Conservation (phyloP, 306 rosid genomes). For the Vigna angularis region DNA sequence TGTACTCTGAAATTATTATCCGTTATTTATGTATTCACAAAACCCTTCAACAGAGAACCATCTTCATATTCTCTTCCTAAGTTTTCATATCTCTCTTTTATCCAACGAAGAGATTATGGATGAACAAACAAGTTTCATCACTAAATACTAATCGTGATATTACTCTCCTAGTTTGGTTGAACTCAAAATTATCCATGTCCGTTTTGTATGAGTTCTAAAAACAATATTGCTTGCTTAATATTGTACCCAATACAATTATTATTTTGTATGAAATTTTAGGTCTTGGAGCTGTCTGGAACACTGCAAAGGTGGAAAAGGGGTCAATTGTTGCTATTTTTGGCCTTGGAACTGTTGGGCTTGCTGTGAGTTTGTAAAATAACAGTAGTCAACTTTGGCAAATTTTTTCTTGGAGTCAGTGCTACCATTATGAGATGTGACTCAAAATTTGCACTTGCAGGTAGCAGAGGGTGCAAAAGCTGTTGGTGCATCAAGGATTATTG, state of each 20-base stretch:
- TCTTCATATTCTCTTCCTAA: no score
- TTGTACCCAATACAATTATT: conserved; percentile 51
- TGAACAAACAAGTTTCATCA: no score
- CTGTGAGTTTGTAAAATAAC: conserved; percentile 63
- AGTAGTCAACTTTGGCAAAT: conserved; percentile 19
- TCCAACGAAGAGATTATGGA: no score
- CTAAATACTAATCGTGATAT: no score
- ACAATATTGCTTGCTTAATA: background rate
- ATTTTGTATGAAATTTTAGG: conserved; percentile 51
- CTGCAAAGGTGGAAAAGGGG: conserved; percentile 92
- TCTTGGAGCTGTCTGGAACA: conserved; percentile 99
- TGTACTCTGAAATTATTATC: no score
- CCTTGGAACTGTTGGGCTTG: conserved; percentile 95
- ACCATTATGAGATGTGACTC: conserved; percentile 7
- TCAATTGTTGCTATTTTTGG: conserved; percentile 93
- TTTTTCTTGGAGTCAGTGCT: conserved; percentile 34
- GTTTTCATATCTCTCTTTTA: no score
- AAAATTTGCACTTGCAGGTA: conserved; percentile 59
- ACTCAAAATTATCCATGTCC: background rate
- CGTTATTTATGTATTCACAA: no score
- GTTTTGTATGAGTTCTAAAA: conserved; percentile 3
- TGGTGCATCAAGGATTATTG: conserved; percentile 92
- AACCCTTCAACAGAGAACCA: no score
- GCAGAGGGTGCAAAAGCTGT: conserved; percentile 98
- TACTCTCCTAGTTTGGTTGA: background rate